Percentiles rank a stretch among this genome's conserved stretches.
Conservation (phyloP, 257 asterid genomes). For the Buddleja alternifolia region DNA sequence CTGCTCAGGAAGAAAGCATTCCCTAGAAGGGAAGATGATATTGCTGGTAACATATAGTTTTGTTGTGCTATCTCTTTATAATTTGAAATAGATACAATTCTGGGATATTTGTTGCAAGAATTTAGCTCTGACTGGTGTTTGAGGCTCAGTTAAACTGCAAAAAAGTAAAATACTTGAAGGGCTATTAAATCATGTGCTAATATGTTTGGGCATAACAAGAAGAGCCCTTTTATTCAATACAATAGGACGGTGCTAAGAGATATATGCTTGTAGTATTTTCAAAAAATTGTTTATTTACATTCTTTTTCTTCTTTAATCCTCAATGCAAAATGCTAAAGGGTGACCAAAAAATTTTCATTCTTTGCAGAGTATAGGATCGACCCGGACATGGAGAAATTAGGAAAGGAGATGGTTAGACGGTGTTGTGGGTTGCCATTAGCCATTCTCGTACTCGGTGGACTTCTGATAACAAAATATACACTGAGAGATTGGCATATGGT, state of each 20-base stretch:
- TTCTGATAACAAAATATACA: conserved; percentile 30
- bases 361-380: conserved; percentile 31
- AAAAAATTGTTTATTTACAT: neutral
- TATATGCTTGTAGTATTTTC: too few species aligned
- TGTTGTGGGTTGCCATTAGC: conserved; percentile 47
- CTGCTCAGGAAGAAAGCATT: conserved; percentile 43
- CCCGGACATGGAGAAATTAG: conserved; percentile 34
- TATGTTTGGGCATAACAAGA: neutral
- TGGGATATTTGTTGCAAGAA: neutral
- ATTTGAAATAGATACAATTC: neutral
- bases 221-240: neutral
- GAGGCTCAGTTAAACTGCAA: neutral
- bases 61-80: neutral
- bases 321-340: neutral
- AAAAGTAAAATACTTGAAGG: neutral
- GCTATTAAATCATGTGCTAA: too few species aligned
- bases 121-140: neutral
- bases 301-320: too few species aligned
- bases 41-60: conserved; percentile 20
- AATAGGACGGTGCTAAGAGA: too few species aligned
- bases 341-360: neutral
- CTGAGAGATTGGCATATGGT: conserved; percentile 39
- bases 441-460: conserved; percentile 42
- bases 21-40: conserved; percentile 24
- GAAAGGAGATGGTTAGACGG: conserved; percentile 39